Evolutionary conservation across 306 rosid genomes (phyloP).

Genomic region (Hippophae gyantsensis): DNA sequence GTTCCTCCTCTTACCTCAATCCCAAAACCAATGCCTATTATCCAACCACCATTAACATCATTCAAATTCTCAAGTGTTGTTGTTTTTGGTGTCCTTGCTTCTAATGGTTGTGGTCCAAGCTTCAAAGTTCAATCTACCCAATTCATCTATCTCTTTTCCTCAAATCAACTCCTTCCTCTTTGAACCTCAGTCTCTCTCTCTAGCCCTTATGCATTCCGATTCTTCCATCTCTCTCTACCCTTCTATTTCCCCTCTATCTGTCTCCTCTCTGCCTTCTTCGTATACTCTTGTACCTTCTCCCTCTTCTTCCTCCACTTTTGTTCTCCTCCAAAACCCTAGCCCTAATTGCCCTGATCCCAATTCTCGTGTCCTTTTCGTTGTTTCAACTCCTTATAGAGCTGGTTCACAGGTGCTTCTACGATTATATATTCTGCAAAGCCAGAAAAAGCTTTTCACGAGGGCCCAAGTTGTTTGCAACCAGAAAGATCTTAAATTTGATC

Average conservation of each 20-base stretch:
- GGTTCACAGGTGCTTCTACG: constrained; percentile 65
- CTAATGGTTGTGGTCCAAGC: constrained; percentile 48
- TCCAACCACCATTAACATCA: background rate
- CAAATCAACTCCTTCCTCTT: constrained; percentile 51
- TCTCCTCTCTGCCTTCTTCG: constrained; percentile 35
- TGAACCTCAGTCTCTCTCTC: constrained; percentile 66
- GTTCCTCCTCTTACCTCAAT: background rate
- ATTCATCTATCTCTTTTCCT: constrained; percentile 43
- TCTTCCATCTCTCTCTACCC: constrained; percentile 80
- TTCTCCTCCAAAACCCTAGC: constrained; percentile 42
- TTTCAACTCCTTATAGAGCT: constrained; percentile 42
- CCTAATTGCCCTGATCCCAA: constrained; percentile 19
- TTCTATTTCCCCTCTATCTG: constrained; percentile 34
- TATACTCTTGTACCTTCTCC: constrained; percentile 60
- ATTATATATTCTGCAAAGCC: constrained; percentile 32
- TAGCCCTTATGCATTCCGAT: constrained; percentile 77
- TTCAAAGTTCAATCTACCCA: constrained; percentile 39
- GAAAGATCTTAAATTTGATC: constrained; percentile 33
- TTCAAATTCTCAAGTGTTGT: constrained; percentile 6
- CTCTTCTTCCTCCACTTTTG: constrained; percentile 68
- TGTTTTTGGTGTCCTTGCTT: constrained; percentile 9
- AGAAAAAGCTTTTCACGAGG: constrained; percentile 25
- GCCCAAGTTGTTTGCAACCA: constrained; percentile 38
- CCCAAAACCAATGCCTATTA: background rate
- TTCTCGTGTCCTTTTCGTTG: constrained; percentile 46